Base-by-base conservation (phyloP, 805 yeast genomes). In the Lipomyces spencermartinsiae region DNA sequence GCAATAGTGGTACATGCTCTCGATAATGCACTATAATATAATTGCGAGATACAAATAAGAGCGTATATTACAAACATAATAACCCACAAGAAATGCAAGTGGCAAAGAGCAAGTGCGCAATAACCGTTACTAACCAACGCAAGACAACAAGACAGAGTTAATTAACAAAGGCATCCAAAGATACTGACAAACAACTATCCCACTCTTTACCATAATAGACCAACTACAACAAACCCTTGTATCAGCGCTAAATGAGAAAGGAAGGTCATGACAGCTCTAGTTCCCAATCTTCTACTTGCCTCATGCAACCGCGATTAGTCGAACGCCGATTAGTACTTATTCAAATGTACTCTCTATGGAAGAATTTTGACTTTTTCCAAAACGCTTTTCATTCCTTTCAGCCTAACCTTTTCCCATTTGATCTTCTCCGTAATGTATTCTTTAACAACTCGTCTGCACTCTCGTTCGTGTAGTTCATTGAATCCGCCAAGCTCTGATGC, bases 401-500 rank as follows among this genome's bases (percentile, higher is more conserved):
- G 51, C 37, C 72, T 54, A 33, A 65, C 70, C 22, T 68, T 67
- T 35, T 70, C 73, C 70, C 74, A 68, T 51, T 61, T 64, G 22
- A 73, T 51, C 55, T 71, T 65, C 33, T 69, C 66, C 16, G 63
- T 46, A 8, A 70, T 73, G 64, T 69, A 67, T 54, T 57, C 63
- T 49, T 64, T 58, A 19, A 80, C 73, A 31, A 72, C 65, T 22
- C 68, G 64, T 31, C 73, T 59, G 39, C 80, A 54, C 63, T 77
- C 80, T 3, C 69, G 68, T 35, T 78, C 82, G 53, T 79, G 81
- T 35, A 72, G 66, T 29, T 69, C 68, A 64, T 78, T 77, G 68
- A 80, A 80, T 14, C 77, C 77, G 9, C 80, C 81, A 10, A 81
- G 75, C 68, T 81, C 83, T 8, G 75, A 71, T 0, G 83, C 83